These are phyloP conservation scores for Micromonas pusilla DNA, from an alignment of 139 green algal species.

Conservation along the genomic window DNA sequence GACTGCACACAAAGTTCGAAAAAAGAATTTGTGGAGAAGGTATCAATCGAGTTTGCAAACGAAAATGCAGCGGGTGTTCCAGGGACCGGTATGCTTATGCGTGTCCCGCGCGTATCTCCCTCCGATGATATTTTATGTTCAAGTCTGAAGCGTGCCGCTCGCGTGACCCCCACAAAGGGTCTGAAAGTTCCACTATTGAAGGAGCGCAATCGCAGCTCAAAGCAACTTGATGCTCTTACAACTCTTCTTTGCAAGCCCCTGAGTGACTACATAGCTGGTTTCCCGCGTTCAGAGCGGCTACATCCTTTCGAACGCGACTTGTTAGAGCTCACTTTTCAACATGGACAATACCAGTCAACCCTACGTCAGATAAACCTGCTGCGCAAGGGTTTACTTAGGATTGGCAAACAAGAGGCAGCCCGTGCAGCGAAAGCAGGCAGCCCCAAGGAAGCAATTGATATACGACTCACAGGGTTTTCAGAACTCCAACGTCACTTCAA, in stretches of 20 bases:
- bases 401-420: constrained; percentile 71
- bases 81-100: no score
- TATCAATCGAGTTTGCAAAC: no score
- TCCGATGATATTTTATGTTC: no score
- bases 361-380: constrained; percentile 51
- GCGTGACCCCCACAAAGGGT: no score
- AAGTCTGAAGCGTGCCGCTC: no score
- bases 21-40: no score
- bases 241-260: constrained; percentile 50
- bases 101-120: no score
- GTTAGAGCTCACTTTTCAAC: constrained; percentile 80
- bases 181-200: no score
- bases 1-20: no score
- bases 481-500: constrained; percentile 51
- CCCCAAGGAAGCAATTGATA: constrained; percentile 60
- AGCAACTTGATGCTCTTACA: no score
- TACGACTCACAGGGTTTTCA: constrained; percentile 56
- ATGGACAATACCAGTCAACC: constrained; percentile 46
- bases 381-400: constrained; percentile 54
- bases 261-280: constrained; percentile 54
- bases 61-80: no score
- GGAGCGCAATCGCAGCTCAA: no score
- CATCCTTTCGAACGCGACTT: constrained; percentile 86
- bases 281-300: constrained; percentile 53
- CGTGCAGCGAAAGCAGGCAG: constrained; percentile 34